Percentiles rank a stretch among this genome's conserved stretches.
Conservation (phyloP, 192 early-diverging fungal genomes). For the Backusella psychrophila region DNA sequence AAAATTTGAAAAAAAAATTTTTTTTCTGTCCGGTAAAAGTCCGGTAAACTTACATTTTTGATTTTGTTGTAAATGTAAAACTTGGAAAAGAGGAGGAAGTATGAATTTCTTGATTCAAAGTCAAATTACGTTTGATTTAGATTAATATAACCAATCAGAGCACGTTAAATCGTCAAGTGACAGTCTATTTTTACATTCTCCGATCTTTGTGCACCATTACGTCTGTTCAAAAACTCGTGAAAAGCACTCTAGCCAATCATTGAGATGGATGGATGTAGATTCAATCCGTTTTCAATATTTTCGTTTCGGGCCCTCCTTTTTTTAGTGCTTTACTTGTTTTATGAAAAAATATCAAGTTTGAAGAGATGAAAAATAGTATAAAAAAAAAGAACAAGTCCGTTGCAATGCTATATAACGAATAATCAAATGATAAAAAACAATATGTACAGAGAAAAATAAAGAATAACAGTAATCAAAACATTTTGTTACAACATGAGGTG, state of each 20-base stretch:
- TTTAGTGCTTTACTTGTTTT: not conserved
- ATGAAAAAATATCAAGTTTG: not conserved
- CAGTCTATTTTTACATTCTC: not conserved
- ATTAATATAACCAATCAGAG: not conserved
- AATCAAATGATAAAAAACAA: not conserved
- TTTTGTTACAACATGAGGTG: not conserved
- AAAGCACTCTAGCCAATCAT: not conserved
- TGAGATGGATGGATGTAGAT: not conserved
- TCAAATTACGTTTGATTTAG: constrained; percentile 2
- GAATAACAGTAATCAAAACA: not conserved
- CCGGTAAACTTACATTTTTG: constrained; percentile 1
- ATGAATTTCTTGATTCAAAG: not conserved
- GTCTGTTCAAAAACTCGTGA: not conserved
- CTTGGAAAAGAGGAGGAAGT: constrained; percentile 1
- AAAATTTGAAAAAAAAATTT: not conserved
- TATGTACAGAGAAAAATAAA: not conserved
- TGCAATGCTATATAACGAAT: not conserved
- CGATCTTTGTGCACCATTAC: not conserved
- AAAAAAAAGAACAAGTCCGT: not conserved
- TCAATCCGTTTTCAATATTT: not conserved
- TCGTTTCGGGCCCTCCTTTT: not conserved
- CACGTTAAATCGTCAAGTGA: not conserved
- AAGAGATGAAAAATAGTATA: not conserved
- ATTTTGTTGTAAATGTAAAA: not conserved
- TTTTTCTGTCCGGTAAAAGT: not conserved